Conservation (phyloP, 306 rosid species). For the Cucumis melo region DNA sequence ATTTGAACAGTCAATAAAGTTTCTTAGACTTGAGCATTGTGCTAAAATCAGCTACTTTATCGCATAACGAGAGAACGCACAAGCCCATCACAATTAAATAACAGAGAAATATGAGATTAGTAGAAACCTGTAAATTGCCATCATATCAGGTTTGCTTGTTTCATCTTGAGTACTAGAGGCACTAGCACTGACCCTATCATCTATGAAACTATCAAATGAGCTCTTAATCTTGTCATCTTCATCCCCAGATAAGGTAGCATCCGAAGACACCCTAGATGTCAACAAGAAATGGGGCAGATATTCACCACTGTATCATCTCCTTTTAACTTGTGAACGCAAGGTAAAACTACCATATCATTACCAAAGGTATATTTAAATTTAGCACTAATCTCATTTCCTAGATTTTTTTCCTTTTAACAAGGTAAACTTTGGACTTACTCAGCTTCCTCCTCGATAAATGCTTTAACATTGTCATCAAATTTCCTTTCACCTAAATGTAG, state of each 20-base stretch:
- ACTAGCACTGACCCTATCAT: conserved; percentile 57
- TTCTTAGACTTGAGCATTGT: background rate
- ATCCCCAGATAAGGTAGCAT: conserved; percentile 44
- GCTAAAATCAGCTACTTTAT: background rate
- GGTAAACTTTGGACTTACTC: conserved; percentile 47
- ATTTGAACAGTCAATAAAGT: background rate
- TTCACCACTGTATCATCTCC: background rate
- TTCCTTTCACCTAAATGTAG: conserved; percentile 49
- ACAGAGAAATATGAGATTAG: conserved; percentile 3
- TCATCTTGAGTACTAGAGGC: conserved; percentile 40
- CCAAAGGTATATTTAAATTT: background rate
- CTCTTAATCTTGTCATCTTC: conserved; percentile 41
- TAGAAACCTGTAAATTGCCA: conserved; percentile 74
- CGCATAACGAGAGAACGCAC: background rate
- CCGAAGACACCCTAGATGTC: conserved; percentile 51
- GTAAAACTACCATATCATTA: background rate
- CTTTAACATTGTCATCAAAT: conserved; percentile 28
- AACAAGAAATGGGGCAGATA: conserved; percentile 1
- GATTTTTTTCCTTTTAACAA: background rate
- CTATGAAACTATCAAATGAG: conserved; percentile 79
- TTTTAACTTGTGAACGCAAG: background rate
- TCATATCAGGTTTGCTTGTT: conserved; percentile 58
- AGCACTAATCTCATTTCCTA: background rate
- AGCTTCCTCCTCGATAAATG: conserved; percentile 83
- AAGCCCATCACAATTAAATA: background rate